Evolutionary conservation across 345 rosid genomes (phyloP).

Genomic region (Eucalyptus shirleyi): DNA sequence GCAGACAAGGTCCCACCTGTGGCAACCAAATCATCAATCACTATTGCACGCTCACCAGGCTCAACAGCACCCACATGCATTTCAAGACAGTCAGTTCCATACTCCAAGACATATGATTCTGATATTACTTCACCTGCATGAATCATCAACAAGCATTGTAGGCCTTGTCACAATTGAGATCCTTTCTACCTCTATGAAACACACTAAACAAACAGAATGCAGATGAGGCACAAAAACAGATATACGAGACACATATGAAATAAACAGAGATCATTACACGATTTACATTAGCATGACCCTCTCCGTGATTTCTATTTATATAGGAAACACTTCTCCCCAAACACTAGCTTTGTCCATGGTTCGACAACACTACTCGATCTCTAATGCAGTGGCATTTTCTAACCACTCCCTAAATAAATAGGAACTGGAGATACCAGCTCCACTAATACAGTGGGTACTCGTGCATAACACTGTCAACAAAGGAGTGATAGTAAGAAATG

Average conservation of each 20-base stretch:
- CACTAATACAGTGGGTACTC: neutral
- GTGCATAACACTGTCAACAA: neutral
- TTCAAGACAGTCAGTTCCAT: conserved; percentile 77
- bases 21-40: conserved; percentile 82
- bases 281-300: neutral
- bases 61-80: conserved; percentile 76
- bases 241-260: neutral
- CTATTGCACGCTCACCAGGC: conserved; percentile 50
- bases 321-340: neutral
- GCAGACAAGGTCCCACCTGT: conserved; percentile 88
- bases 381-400: neutral
- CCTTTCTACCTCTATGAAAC: neutral
- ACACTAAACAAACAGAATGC: neutral
- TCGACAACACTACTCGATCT: neutral
- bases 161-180: neutral
- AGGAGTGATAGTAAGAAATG: neutral
- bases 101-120: conserved; percentile 67
- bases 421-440: neutral
- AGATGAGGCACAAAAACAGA: neutral
- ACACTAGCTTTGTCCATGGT: neutral
- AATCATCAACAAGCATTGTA: neutral
- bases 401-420: neutral
- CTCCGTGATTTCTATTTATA: neutral
- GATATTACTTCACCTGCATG: conserved; percentile 57
- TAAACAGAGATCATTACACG: neutral